Evolutionary conservation across 495 filamentous ascomycete genomes (phyloP), one percentile per base, ranked within the genome.

Genomic region (Corynascus novoguineensis): DNA sequence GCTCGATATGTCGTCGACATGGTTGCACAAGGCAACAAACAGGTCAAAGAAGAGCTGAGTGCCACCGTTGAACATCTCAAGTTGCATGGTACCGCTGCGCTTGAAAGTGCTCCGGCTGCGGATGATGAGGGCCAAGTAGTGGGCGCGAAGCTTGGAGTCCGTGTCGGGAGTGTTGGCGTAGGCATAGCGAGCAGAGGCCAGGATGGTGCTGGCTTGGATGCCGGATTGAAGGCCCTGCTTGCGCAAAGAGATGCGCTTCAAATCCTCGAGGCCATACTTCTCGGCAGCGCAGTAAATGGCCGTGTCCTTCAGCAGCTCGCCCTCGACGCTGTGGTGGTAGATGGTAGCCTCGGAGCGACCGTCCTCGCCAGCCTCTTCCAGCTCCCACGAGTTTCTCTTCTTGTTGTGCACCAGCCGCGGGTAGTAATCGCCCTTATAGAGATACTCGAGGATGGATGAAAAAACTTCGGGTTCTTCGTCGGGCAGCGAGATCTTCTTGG

Each of bases 11-110:
- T 83, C 80, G 57, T 83, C 83, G 29, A 96, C 89, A 71, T 95
- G 89, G 70, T 96, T 96, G 71, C 87, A 90, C 73, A 96, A 81
- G 5, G 90, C 90, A 38, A 96, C 90, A 71, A 96, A 96, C 57
- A 96, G 74, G 72, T 96, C 90, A 71, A 96, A 96, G 75, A 95
- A 95, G 65, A 96, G 73, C 65, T 86, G 85, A 4, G 75, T 73
- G 58, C 88, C 89, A 21, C 90, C 90, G 61, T 79, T 79, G 69
- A 89, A 86, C 90, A 96, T 96, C 76, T 95, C 90, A 64, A 86
- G 81, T 73, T 96, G 90, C 90, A 96, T 95, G n/a, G 90, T 96
- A 59, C 90, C 90, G 71, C 89, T 95, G 35, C 88, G 77, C 79
- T 93, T 96, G 76, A 96, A 96, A 4, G 88, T 95, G 59, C 77